These are phyloP conservation scores for Hymenoscyphus repandus DNA, from an alignment of 2,329 filamentous ascomycete genomes.

Conservation along the genomic window DNA sequence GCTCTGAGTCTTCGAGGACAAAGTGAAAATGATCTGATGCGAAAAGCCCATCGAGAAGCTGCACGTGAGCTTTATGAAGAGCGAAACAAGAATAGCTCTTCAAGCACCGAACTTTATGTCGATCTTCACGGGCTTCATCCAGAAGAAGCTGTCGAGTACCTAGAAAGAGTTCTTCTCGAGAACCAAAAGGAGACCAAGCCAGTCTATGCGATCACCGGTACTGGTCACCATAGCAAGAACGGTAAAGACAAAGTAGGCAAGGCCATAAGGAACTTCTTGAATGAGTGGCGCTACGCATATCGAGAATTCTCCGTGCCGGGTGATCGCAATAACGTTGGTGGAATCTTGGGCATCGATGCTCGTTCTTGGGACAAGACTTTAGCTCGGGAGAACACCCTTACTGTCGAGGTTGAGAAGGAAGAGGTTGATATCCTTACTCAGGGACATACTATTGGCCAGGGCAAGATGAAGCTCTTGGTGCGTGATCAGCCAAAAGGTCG, in stretches of 20 bases:
- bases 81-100: slow-evolving; percentile 66
- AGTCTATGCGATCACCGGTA: slow-evolving; percentile 94
- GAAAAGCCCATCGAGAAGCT: slow-evolving; percentile 91
- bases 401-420: slow-evolving; percentile 32
- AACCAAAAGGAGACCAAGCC: slow-evolving; percentile 69
- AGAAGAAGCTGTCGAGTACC: slow-evolving; percentile 91
- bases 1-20: slow-evolving; percentile 90
- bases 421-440: slow-evolving; percentile 54
- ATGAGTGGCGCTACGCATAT: slow-evolving; percentile 93
- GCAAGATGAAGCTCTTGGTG: slow-evolving; percentile 60
- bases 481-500: slow-evolving; percentile 39
- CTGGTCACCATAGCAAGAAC: slow-evolving; percentile 96
- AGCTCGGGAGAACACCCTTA: slow-evolving; percentile 38
- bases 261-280: slow-evolving; percentile 82
- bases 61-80: slow-evolving; percentile 89
- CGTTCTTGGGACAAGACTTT: slow-evolving; percentile 62
- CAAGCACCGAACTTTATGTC: slow-evolving; percentile 73
- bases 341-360: slow-evolving; percentile 65
- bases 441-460: slow-evolving; percentile 63
- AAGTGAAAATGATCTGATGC: slow-evolving; percentile 95
- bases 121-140: slow-evolving; percentile 98
- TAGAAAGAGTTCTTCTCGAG: slow-evolving; percentile 81
- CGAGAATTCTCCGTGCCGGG: slow-evolving; percentile 94
- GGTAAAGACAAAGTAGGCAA: slow-evolving; percentile 98
- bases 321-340: slow-evolving; percentile 78